phyloP scores from a whole-genome alignment of 2,329 filamentous ascomycete genomes.

The Alternaria sp. region DNA sequence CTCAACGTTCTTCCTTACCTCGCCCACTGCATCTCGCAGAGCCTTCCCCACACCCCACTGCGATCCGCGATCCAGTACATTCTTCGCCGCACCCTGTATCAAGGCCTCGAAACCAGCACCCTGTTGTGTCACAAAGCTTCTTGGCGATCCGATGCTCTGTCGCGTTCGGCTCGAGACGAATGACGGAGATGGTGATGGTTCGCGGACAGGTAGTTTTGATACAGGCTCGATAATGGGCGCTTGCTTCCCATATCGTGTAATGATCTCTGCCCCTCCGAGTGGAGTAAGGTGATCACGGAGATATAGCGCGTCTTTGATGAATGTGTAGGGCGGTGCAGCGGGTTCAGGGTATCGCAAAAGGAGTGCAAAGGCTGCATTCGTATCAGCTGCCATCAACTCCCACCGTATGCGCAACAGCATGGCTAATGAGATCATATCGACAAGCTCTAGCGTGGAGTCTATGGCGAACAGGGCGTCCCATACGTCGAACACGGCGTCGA shows the following conservation, averaged over 20 bases:
- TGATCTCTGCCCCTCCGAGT: constrained; percentile 68
- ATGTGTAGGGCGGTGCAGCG: constrained; percentile 73
- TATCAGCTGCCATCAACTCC: constrained; percentile 86
- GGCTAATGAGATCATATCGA: constrained; percentile 89
- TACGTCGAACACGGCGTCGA: constrained; percentile 79
- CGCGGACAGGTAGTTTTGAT: constrained; percentile 35
- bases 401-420: constrained; percentile 94
- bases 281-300: constrained; percentile 69
- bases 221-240: constrained; percentile 41
- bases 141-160: constrained; percentile 37
- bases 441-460: constrained; percentile 77
- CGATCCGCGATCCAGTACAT: constrained; percentile 74
- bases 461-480: constrained; percentile 94
- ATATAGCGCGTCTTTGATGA: constrained; percentile 85
- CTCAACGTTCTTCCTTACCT: constrained; percentile 78
- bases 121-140: constrained; percentile 36
- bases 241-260: constrained; percentile 71
- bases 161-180: constrained; percentile 33
- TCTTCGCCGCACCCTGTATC: constrained; percentile 77
- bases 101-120: constrained; percentile 67
- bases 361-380: constrained; percentile 81
- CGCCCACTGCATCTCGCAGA: constrained; percentile 79
- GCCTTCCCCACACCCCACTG: constrained; percentile 81
- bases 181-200: constrained; percentile 34
- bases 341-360: constrained; percentile 80